Percentiles rank a stretch among this genome's conserved stretches.
phyloP scores from a whole-genome alignment of 352 stramenopile species.

The Pythium monospermum region DNA sequence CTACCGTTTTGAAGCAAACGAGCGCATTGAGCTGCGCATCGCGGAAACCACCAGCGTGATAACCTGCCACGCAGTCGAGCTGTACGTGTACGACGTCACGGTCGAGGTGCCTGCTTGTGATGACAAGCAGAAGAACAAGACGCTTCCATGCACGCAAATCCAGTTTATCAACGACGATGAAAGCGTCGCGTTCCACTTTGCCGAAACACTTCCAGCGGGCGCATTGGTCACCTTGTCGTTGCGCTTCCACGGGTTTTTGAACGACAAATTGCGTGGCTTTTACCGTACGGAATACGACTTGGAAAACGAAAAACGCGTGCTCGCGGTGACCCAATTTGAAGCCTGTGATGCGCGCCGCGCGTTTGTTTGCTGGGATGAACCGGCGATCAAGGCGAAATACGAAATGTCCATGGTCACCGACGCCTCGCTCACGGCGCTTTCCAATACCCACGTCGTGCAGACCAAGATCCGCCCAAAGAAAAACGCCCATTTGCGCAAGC shows the following conservation, averaged over 20 bases:
- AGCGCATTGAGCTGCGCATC: constrained; percentile 51
- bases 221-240: constrained; percentile 35
- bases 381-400: constrained; percentile 94
- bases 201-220: constrained; percentile 28
- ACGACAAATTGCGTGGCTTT: constrained; percentile 95
- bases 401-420: constrained; percentile 92
- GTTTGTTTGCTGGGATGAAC: constrained; percentile 98
- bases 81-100: constrained; percentile 77
- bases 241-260: constrained; percentile 68
- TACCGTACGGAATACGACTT: constrained; percentile 94
- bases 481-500: constrained; percentile 48
- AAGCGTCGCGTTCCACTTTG: constrained; percentile 56
- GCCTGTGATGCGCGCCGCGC: constrained; percentile 87
- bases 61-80: constrained; percentile 93
- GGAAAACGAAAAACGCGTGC: constrained; percentile 88
- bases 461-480: constrained; percentile 54
- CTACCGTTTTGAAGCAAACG: constrained; percentile 69
- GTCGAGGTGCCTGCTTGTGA: constrained; percentile 33
- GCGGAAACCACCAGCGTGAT: constrained; percentile 66
- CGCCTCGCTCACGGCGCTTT: constrained; percentile 88
- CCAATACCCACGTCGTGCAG: constrained; percentile 95
- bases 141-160: constrained; percentile 40
- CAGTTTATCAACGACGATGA: constrained; percentile 47
- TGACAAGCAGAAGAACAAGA: constrained; percentile 21
- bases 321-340: constrained; percentile 88